Evolutionary conservation across 208 protist genomes (phyloP), one percentile per base, ranked within the genome.

Genomic region (Leishmania major): DNA sequence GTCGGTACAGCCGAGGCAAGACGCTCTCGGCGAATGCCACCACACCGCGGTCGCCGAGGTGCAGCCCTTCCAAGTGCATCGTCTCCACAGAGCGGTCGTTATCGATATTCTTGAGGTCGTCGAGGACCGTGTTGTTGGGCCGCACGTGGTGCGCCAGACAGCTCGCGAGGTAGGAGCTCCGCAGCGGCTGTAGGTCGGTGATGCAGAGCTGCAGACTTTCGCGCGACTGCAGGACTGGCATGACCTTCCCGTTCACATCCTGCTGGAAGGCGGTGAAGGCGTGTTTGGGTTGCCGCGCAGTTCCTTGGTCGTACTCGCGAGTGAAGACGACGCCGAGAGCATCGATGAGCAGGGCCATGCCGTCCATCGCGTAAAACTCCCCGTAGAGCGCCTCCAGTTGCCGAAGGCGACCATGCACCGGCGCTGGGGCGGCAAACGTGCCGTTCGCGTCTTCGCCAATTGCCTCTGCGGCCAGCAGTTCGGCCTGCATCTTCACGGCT

Each of bases 131-230:
- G 25, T 80, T 73, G 77, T 90, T 86, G 22, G 92, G 92, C 79
- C 91, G 87, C 22, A 90, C 83, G 31, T 81, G 76, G 51, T 72
- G 76, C 7, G 69, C 64, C 8, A 95, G 78, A 75, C 94, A 96
- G 67, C 89, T 85, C 49, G 84, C 66, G 19, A 97, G 75, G 85
- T 97, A 96, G 8, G 85, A 86, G 60, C 84, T 91, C 43, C 87
- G 86, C 51, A 97, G 79, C 78, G 89, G 83, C 22, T 84, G 80
- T 5, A 78, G 66, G 69, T 93, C 84, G 3, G 59, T 78, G 28
- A 75, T 87, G 35, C 81, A 60, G 78, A 72, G 76, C 75, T 80
- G 71, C 47, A 93, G 67, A 35, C 79, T 67, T 13, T 89, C 86
- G 83, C 89, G 89, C 78, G 75, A 86, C 70, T 86, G 66, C 57